Evolutionary conservation across 345 rosid species (phyloP).

Genomic region (Hibiscus mutabilis): DNA sequence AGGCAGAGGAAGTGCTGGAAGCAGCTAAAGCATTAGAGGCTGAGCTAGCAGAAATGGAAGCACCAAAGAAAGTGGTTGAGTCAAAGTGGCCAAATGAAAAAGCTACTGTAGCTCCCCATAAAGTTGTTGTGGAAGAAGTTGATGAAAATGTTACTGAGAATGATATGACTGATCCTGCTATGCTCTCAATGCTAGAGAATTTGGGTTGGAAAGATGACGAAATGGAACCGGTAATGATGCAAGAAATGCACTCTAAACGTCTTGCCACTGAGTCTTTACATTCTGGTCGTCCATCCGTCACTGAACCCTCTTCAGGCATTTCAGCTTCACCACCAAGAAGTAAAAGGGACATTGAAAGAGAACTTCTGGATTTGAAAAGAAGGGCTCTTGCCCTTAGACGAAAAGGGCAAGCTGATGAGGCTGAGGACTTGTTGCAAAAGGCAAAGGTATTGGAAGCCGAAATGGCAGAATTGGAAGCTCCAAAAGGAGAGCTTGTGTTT

Average conservation of each 20-base stretch:
- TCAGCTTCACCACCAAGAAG: conserved; percentile 23
- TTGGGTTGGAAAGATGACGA: conserved; percentile 60
- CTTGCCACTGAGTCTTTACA: conserved; percentile 18
- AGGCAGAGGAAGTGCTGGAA: conserved; percentile 63
- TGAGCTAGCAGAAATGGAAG: conserved; percentile 49
- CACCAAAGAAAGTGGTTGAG: conserved; percentile 33
- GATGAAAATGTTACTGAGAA: conserved; percentile 42
- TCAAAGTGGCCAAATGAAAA: conserved; percentile 15
- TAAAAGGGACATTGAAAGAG: conserved; percentile 48
- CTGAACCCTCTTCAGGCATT: conserved; percentile 8
- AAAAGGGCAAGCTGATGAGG: conserved; percentile 46
- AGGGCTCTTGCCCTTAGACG: conserved; percentile 49
- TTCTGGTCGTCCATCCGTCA: conserved; percentile 12
- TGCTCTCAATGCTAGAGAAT: conserved; percentile 40
- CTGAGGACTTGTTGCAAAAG: conserved; percentile 41
- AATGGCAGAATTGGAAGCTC: conserved; percentile 40
- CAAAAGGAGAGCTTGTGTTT: conserved; percentile 18
- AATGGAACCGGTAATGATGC: conserved; percentile 14
- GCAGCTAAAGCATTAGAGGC: conserved; percentile 55
- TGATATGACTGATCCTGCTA: conserved; percentile 51
- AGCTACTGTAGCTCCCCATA: conserved; percentile 9
- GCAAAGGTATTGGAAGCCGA: conserved; percentile 43
- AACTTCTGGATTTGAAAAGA: conserved; percentile 44
- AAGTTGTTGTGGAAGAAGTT: conserved; percentile 25
- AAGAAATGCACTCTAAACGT: conserved; percentile 19